A percentile compares a stretch with the other conserved stretches of the same genome.
Conservation (phyloP, 2,329 filamentous ascomycete genomes). For the Conoideocrella luteorostrata region DNA sequence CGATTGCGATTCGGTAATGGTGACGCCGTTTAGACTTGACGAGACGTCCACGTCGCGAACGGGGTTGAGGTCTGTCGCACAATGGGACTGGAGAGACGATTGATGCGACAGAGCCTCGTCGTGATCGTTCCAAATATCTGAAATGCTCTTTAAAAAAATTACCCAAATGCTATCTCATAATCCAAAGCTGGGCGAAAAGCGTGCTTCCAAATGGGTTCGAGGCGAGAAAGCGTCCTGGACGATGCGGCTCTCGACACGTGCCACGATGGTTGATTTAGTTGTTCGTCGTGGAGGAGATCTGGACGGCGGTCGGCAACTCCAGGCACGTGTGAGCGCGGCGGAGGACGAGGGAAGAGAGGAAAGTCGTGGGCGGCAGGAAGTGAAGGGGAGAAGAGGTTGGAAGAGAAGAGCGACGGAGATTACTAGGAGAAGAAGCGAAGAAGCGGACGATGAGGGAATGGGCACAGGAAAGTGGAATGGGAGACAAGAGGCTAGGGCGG, state of each 20-base stretch:
- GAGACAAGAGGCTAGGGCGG: slow-evolving; percentile 3
- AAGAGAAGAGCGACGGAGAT: slow-evolving; percentile 1
- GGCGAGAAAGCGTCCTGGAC: slow-evolving; percentile 6
- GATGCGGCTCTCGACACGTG: slow-evolving; percentile 8
- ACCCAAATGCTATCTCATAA: slow-evolving; percentile 31
- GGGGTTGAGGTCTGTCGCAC: slow-evolving; percentile 4
- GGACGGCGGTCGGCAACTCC: slow-evolving; percentile 5
- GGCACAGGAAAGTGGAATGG: slow-evolving; percentile 9
- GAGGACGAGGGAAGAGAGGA: slow-evolving; percentile 3
- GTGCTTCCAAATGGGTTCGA: slow-evolving; percentile 5
- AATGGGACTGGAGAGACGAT: background rate
- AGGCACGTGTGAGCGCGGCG: slow-evolving; percentile 9
- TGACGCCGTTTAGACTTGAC: slow-evolving; percentile 8
- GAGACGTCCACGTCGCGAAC: slow-evolving; percentile 11
- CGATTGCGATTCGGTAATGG: slow-evolving; percentile 8
- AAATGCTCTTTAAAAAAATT: slow-evolving; percentile 22
- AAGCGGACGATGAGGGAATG: slow-evolving; percentile 4
- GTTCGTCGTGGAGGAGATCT: slow-evolving; percentile 1
- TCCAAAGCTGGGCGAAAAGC: slow-evolving; percentile 17
- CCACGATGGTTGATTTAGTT: slow-evolving; percentile 5
- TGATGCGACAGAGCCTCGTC: slow-evolving; percentile 5
- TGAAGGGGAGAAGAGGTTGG: background rate
- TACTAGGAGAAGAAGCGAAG: slow-evolving; percentile 5
- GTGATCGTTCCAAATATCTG: slow-evolving; percentile 17
- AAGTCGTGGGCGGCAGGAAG: slow-evolving; percentile 4